These are phyloP conservation scores for Russula emetica DNA, from an alignment of 768 basidiomycete species.

Conservation along the genomic window DNA sequence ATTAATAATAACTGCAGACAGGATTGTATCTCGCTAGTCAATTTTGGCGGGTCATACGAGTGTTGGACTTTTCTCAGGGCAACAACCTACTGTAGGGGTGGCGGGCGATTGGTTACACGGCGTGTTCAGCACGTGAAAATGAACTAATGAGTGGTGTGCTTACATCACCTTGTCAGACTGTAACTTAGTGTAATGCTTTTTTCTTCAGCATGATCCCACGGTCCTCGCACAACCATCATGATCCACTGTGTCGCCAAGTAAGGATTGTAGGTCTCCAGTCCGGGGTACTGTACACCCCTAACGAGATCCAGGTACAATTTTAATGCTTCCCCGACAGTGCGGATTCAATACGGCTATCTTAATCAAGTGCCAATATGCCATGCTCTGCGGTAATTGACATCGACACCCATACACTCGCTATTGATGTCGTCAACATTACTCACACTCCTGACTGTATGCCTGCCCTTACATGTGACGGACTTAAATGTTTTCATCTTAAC, in stretches of 20 bases:
- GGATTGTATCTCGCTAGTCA: not conserved
- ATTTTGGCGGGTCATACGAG: not conserved
- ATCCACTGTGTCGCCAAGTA: too few species aligned
- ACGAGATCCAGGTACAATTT: not conserved
- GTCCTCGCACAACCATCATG: too few species aligned
- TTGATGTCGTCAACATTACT: not conserved
- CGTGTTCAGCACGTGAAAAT: too few species aligned
- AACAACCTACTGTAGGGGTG: not conserved
- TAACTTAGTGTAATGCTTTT: too few species aligned
- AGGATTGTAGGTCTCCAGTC: not conserved
- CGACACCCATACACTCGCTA: not conserved
- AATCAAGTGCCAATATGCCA: constrained; percentile 5
- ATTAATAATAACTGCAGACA: not conserved
- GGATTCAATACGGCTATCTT: not conserved
- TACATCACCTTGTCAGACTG: too few species aligned
- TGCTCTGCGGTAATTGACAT: not conserved
- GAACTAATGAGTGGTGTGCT: too few species aligned
- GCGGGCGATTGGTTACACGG: too few species aligned
- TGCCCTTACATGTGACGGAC: not conserved
- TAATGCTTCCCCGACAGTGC: not conserved
- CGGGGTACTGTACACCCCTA: not conserved
- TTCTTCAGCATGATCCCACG: too few species aligned
- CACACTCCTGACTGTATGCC: not conserved
- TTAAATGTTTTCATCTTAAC: not conserved
- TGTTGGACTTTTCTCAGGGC: not conserved